These are phyloP conservation scores for Tilletia indica DNA, from an alignment of 1,284 basidiomycete species.

Conservation along the genomic window DNA sequence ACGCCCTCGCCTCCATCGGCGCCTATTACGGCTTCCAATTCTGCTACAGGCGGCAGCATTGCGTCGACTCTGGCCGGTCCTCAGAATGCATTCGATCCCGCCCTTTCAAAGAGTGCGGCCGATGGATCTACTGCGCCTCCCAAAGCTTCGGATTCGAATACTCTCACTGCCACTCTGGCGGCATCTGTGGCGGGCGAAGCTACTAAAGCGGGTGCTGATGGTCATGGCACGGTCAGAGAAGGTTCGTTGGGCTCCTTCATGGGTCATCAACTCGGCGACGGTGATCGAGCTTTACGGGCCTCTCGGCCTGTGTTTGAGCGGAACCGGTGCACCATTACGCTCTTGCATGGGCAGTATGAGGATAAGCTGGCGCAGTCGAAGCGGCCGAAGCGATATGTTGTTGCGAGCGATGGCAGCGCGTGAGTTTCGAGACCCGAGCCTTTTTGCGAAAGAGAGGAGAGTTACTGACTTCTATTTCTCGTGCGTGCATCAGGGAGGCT, in stretches of 20 bases:
- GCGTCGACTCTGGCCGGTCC: neutral
- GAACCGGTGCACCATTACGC: slow-evolving; percentile 84
- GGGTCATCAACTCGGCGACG: slow-evolving; percentile 4
- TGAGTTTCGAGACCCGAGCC: slow-evolving; percentile 59
- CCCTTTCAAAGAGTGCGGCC: neutral
- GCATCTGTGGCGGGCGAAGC: neutral
- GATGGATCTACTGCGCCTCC: neutral
- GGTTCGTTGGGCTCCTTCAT: neutral
- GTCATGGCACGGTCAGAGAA: neutral
- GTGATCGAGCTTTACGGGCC: slow-evolving; percentile 23
- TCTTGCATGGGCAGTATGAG: slow-evolving; percentile 66
- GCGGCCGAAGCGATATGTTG: slow-evolving; percentile 72
- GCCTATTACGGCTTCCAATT: neutral
- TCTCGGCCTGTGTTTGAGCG: slow-evolving; percentile 76
- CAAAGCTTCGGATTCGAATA: neutral
- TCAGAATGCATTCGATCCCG: slow-evolving; percentile 9
- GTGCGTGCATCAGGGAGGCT: slow-evolving; percentile 27
- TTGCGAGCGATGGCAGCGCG: slow-evolving; percentile 89
- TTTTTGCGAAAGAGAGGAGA: neutral
- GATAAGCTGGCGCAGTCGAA: slow-evolving; percentile 59
- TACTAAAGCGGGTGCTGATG: neutral
- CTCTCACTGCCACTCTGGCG: neutral
- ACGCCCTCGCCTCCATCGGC: slow-evolving; percentile 11
- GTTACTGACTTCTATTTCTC: neutral
- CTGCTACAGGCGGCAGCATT: neutral